These are phyloP conservation scores for Neurospora sp. DNA, from an alignment of 495 filamentous ascomycete genomes.

Conservation along the genomic window DNA sequence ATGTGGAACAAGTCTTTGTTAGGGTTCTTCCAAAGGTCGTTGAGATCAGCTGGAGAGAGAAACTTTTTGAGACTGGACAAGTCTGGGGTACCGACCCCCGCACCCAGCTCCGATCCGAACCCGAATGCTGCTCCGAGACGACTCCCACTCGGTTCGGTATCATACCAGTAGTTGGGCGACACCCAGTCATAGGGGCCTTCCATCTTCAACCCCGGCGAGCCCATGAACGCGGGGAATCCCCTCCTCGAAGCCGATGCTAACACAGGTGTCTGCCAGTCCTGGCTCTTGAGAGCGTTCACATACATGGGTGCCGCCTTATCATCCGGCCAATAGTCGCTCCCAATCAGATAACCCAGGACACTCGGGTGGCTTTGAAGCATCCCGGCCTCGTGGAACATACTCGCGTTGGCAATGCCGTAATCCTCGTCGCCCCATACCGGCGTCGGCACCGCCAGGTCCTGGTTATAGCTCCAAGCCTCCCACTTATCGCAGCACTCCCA, in stretches of 20 bases:
- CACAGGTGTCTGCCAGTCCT: slow-evolving; percentile 49
- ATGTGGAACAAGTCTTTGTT: slow-evolving; percentile 50
- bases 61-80: slow-evolving; percentile 44
- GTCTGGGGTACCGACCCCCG: slow-evolving; percentile 54
- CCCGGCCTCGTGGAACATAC: slow-evolving; percentile 50
- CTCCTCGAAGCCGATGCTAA: slow-evolving; percentile 48
- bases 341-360: slow-evolving; percentile 47
- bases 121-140: slow-evolving; percentile 48
- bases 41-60: slow-evolving; percentile 38
- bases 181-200: slow-evolving; percentile 61
- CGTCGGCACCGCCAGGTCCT: slow-evolving; percentile 32
- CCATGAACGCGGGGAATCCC: slow-evolving; percentile 41
- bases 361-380: slow-evolving; percentile 51
- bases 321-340: slow-evolving; percentile 56
- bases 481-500: slow-evolving; percentile 66
- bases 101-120: slow-evolving; percentile 51
- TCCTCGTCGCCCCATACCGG: slow-evolving; percentile 42
- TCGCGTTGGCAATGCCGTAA: slow-evolving; percentile 41
- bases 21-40: slow-evolving; percentile 45
- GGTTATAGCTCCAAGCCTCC: slow-evolving; percentile 56
- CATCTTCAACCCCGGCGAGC: slow-evolving; percentile 56
- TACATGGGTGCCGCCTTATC: slow-evolving; percentile 44
- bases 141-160: slow-evolving; percentile 24
- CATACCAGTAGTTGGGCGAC: slow-evolving; percentile 55
- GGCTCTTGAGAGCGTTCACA: slow-evolving; percentile 33